Percentiles rank a stretch among this genome's conserved stretches.
These are phyloP conservation scores for Fragaria nilgerrensis DNA, from an alignment of 306 rosid species.

Conservation along the genomic window DNA sequence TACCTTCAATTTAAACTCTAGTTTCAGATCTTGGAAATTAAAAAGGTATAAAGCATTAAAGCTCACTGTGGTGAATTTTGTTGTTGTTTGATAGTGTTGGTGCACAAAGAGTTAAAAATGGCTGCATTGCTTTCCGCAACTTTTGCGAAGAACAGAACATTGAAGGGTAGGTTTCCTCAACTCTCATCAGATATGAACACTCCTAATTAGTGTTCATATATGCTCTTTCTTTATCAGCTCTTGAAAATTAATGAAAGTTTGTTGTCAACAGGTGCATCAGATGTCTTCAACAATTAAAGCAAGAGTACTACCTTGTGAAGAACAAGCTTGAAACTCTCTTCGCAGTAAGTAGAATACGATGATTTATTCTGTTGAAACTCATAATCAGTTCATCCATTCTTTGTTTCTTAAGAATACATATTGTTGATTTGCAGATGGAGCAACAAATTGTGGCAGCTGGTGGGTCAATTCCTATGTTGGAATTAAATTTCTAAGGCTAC, in stretches of 20 bases:
- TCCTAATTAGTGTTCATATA: neutral
- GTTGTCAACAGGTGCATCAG: constrained; percentile 60
- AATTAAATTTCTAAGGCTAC: constrained; percentile 44
- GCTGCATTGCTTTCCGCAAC: constrained; percentile 78
- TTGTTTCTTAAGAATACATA: neutral
- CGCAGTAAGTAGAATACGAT: constrained; percentile 46
- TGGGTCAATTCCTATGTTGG: constrained; percentile 74
- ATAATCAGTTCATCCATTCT: neutral
- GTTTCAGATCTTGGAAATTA: constrained; percentile 1
- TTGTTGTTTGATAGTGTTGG: constrained; percentile 65
- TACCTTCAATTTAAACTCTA: neutral
- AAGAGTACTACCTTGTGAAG: constrained; percentile 78
- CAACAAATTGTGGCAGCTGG: constrained; percentile 91
- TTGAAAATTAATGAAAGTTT: neutral
- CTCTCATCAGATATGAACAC: neutral
- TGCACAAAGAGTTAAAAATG: constrained; percentile 83
- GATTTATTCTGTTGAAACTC: neutral
- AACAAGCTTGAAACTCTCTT: constrained; percentile 80
- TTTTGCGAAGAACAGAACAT: constrained; percentile 77
- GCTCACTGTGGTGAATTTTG: constrained; percentile 11
- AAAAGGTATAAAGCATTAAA: neutral
- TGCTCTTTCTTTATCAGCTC: neutral
- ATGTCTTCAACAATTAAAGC: constrained; percentile 88
- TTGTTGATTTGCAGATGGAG: constrained; percentile 71
- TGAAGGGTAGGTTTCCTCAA: constrained; percentile 69